A percentile compares a stretch with the other conserved stretches of the same genome.
phyloP scores from a whole-genome alignment of 2,329 filamentous ascomycete genomes.

The Apiospora marii region DNA sequence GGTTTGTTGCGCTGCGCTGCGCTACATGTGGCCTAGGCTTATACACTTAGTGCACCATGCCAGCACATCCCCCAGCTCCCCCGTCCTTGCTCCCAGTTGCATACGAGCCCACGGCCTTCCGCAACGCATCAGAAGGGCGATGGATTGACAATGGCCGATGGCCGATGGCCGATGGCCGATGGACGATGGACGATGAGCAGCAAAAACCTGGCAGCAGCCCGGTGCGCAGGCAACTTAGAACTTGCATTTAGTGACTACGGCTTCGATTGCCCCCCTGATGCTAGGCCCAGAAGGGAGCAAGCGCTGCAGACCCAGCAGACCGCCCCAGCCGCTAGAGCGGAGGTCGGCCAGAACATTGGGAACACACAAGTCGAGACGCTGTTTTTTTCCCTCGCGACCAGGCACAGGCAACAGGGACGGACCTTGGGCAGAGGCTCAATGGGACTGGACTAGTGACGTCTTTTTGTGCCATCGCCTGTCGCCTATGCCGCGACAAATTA shows the following conservation, averaged over 20 bases:
- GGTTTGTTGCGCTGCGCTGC: background rate
- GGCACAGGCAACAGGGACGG: background rate
- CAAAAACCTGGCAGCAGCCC: background rate
- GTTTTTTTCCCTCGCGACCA: background rate
- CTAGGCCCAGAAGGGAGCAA: background rate
- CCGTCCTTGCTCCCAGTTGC: conserved; percentile 1
- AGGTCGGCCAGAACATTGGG: conserved; percentile 6
- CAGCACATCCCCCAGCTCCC: background rate
- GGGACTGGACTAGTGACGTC: conserved; percentile 12
- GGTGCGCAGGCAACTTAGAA: background rate
- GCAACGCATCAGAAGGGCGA: background rate
- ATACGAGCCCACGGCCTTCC: conserved; percentile 15
- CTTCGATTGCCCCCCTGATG: background rate
- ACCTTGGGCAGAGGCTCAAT: conserved; percentile 4
- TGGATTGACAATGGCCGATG: background rate
- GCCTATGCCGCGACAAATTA: background rate
- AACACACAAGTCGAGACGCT: background rate
- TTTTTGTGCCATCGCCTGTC: background rate
- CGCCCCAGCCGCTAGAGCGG: conserved; percentile 1
- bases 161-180: background rate
- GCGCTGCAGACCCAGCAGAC: background rate
- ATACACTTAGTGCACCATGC: background rate
- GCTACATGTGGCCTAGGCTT: background rate
- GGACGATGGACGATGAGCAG: too few species aligned
- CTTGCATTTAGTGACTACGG: background rate